These are phyloP conservation scores for Pyrenopolyporus hunteri DNA, from an alignment of 495 filamentous ascomycete species.

Conservation along the genomic window DNA sequence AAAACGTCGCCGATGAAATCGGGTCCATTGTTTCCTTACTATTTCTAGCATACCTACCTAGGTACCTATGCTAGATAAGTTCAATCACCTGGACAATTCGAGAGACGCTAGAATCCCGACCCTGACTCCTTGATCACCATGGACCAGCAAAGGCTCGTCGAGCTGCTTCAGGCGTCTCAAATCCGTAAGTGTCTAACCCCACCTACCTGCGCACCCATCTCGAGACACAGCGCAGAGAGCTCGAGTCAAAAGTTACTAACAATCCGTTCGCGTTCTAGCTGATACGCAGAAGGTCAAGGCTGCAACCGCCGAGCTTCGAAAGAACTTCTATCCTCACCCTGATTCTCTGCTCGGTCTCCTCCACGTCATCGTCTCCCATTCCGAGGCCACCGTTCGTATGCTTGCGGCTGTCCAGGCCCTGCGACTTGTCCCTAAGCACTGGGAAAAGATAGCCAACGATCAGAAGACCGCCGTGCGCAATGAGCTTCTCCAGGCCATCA, in stretches of 20 bases:
- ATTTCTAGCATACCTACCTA: neutral
- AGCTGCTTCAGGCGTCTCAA: slow-evolving; percentile 76
- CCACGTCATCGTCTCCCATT: slow-evolving; percentile 79
- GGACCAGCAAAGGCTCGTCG: slow-evolving; percentile 75
- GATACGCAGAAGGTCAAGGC: slow-evolving; percentile 84
- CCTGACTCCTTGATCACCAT: slow-evolving; percentile 48
- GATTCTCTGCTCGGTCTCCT: slow-evolving; percentile 82
- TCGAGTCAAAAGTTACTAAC: neutral
- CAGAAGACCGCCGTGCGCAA: slow-evolving; percentile 78
- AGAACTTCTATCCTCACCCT: slow-evolving; percentile 87
- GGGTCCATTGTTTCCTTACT: slow-evolving; percentile 1
- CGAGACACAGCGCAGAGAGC: neutral
- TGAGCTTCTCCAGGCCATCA: slow-evolving; percentile 78
- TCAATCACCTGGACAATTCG: neutral
- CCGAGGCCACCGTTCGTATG: slow-evolving; percentile 76
- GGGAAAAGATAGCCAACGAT: slow-evolving; percentile 64
- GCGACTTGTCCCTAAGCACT: slow-evolving; percentile 83
- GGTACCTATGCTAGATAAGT: neutral
- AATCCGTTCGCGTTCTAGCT: slow-evolving; percentile 50
- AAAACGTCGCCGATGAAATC: slow-evolving; percentile 33
- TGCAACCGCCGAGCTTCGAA: slow-evolving; percentile 86
- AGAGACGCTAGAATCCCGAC: neutral
- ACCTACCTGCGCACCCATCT: neutral
- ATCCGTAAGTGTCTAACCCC: slow-evolving; percentile 67
- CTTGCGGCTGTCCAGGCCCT: slow-evolving; percentile 87